Evolutionary conservation across 345 rosid species (phyloP).

Genomic region (Syzygium jambos): DNA sequence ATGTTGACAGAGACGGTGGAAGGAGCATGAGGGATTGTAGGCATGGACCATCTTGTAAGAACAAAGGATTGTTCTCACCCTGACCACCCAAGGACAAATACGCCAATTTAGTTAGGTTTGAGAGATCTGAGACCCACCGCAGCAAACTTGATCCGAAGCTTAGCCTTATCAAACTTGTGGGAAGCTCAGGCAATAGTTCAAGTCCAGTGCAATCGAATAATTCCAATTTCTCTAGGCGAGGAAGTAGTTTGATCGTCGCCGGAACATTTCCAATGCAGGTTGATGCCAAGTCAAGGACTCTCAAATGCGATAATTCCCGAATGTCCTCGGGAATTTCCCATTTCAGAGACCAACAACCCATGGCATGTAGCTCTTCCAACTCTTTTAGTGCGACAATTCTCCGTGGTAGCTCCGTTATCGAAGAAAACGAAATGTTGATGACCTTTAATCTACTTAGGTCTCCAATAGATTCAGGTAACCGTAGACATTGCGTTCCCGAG

Average conservation of each 20-base stretch:
- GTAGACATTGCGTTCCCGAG: fast-evolving
- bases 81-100: no score
- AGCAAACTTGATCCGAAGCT: neutral
- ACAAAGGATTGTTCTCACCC: no score
- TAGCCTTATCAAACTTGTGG: neutral
- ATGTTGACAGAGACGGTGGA: neutral
- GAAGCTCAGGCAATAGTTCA: neutral
- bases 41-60: no score
- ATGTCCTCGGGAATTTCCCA: neutral
- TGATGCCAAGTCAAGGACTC: neutral
- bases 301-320: neutral
- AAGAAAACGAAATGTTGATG: neutral
- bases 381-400: no score
- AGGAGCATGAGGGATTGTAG: no score
- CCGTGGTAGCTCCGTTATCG: no score
- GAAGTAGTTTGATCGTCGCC: neutral
- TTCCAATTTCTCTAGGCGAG: neutral
- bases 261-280: neutral
- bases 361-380: no score
- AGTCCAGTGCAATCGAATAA: neutral
- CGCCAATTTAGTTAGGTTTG: neutral
- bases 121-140: neutral
- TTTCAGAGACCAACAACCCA: neutral
- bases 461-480: neutral
- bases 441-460: neutral